Conservation (phyloP, 2,329 filamentous ascomycete species). For the Helotiales sp. region DNA sequence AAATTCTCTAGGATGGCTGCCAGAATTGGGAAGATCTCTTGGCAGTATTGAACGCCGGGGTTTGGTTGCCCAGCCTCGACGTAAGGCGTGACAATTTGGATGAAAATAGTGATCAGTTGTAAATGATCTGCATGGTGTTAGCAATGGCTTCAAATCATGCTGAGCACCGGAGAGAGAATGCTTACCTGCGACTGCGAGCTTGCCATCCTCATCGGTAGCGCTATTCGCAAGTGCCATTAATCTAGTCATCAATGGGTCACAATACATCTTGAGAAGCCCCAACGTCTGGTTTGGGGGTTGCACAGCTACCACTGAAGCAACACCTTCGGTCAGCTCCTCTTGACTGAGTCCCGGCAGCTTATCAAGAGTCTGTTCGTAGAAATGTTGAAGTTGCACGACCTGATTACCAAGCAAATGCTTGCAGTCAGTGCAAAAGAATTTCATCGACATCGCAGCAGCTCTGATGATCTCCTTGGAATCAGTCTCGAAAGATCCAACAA, state of each 20-base stretch:
- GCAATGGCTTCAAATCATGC: background rate
- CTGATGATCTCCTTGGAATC: slow-evolving; percentile 87
- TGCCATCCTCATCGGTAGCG: slow-evolving; percentile 78
- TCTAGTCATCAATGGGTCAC: slow-evolving; percentile 82
- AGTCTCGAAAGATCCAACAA: slow-evolving; percentile 88
- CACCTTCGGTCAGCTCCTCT: slow-evolving; percentile 94
- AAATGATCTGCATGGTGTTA: slow-evolving; percentile 65
- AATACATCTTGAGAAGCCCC: slow-evolving; percentile 85
- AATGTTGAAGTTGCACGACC: slow-evolving; percentile 82
- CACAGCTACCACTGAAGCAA: slow-evolving; percentile 85
- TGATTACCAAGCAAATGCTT: slow-evolving; percentile 81
- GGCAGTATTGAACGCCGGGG: slow-evolving; percentile 93
- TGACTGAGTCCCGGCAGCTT: slow-evolving; percentile 83
- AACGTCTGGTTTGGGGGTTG: slow-evolving; percentile 82
- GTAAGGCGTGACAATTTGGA: slow-evolving; percentile 75
- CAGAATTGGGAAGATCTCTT: slow-evolving; percentile 87
- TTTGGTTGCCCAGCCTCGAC: slow-evolving; percentile 73
- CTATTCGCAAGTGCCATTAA: slow-evolving; percentile 85
- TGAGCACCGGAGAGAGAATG: slow-evolving; percentile 3
- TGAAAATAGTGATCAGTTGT: slow-evolving; percentile 87
- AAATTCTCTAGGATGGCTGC: slow-evolving; percentile 88
- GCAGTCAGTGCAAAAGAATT: slow-evolving; percentile 96
- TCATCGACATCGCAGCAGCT: slow-evolving; percentile 90
- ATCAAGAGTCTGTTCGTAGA: slow-evolving; percentile 88
- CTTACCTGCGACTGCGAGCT: slow-evolving; percentile 81